Evolutionary conservation across 225 moss, liverwort and hornwort species (phyloP).

Genomic region (Climacium dendroides): DNA sequence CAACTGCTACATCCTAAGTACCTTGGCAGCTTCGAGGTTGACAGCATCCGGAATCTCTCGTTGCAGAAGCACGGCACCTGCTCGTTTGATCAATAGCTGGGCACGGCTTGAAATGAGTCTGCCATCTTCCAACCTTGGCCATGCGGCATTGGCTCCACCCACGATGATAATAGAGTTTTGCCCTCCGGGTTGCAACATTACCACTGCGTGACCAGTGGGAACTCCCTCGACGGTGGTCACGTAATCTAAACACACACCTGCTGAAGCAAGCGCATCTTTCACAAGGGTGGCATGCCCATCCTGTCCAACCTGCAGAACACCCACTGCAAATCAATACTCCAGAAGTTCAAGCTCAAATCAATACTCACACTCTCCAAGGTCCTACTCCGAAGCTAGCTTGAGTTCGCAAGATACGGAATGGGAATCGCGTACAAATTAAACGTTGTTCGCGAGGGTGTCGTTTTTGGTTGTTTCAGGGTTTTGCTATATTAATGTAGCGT

Average conservation of each 20-base stretch:
- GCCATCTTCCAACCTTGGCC: constrained; percentile 16
- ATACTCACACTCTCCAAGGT: background rate
- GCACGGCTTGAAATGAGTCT: background rate
- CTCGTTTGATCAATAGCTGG: constrained; percentile 13
- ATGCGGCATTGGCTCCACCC: constrained; percentile 23
- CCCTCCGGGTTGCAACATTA: constrained; percentile 19
- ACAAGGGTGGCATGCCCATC: constrained; percentile 29
- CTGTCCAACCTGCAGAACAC: constrained; percentile 10
- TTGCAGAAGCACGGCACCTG: constrained; percentile 28
- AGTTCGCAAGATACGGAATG: background rate
- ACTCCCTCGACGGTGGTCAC: constrained; percentile 4
- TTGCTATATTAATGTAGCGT: background rate
- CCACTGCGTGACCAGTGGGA: constrained; percentile 28
- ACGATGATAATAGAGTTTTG: constrained; percentile 31
- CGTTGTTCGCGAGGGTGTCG: background rate
- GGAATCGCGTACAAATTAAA: background rate
- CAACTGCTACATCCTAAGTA: background rate
- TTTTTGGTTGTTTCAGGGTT: background rate
- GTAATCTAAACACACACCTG: constrained; percentile 5
- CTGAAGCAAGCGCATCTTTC: constrained; percentile 18
- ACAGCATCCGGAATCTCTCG: constrained; percentile 26
- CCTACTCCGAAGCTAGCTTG: background rate
- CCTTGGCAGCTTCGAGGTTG: constrained; percentile 28
- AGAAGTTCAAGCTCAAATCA: background rate
- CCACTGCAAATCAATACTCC: background rate